Evolutionary conservation across 2,329 filamentous ascomycete genomes (phyloP), one percentile per base, ranked within the genome.

Genomic region (Shiraia sp.): DNA sequence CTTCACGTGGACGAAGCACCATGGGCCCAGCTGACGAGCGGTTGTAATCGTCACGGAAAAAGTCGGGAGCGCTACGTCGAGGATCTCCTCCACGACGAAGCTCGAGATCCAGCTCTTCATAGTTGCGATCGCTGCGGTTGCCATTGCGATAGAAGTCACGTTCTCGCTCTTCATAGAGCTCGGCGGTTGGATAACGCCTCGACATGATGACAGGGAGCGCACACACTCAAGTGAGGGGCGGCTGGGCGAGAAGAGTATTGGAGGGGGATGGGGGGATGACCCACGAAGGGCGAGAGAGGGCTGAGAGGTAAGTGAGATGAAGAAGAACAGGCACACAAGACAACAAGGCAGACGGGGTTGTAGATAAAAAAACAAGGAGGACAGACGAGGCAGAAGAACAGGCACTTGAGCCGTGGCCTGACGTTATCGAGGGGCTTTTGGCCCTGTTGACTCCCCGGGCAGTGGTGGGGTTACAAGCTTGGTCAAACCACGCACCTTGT

Each of bases 31-130:
- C 61, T 34, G 67, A 67, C 40, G 72, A 66, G 48, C 72, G 74
- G 57, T 77, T 76, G 55, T 76, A 74, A 42, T 78, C 75, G 32
- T 74, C 68, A 42, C 70, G 69, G 42, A 78, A 64, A 57, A 78
- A 77, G 53, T 77, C 75, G 36, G 75, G 75, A 40, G 68, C 64
- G 33, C 72, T 70, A 35, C 72, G 70, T 19, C 69, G 68, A 9
- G 73, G 68, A 31, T 72, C 63, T 15, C 47, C 51, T 30, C 58
- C 55, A 37, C 59, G 55, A 52, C 64, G 57, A 40, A 77, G 67
- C 51, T 79, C 77, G 30, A 76, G 46, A 42, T 80, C 76, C 31
- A 77, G 64, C 35, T 78, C 76, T 22, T 77, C 74, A 50, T 76
- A 76, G 54, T 74, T 73, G 56, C 69, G 71, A 10, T 63, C 56